Percentiles rank a stretch among this genome's conserved stretches.
Conservation (phyloP, 257 asterid genomes). For the Echites panduratus region DNA sequence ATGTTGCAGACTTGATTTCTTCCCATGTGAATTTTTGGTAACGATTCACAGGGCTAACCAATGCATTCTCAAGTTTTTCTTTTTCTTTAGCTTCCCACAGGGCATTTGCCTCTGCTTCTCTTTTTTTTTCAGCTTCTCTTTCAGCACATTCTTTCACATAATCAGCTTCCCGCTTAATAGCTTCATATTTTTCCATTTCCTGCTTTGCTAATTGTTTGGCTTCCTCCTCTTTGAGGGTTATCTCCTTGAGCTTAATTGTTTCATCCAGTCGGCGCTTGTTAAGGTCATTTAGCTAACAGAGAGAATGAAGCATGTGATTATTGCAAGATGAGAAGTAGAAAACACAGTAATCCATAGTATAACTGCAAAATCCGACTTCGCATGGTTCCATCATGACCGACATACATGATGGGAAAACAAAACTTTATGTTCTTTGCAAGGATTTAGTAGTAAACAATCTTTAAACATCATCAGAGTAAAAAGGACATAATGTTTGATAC, state of each 20-base stretch:
- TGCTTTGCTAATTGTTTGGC: slow-evolving; percentile 52
- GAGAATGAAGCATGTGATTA: slow-evolving; percentile 10
- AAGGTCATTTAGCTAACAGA: slow-evolving; percentile 55
- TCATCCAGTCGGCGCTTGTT: slow-evolving; percentile 61
- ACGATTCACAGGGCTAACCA: slow-evolving; percentile 39
- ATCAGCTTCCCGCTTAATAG: slow-evolving; percentile 62
- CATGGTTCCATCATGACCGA: too few species aligned
- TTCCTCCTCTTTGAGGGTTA: slow-evolving; percentile 67
- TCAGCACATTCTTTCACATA: slow-evolving; percentile 51
- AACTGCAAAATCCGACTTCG: background rate
- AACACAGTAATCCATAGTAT: background rate
- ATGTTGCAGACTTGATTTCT: slow-evolving; percentile 63
- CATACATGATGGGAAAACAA: too few species aligned
- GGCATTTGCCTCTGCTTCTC: slow-evolving; percentile 57
- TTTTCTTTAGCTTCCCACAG: slow-evolving; percentile 51
- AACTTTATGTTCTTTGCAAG: too few species aligned
- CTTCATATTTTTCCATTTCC: slow-evolving; percentile 55
- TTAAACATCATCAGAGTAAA: background rate
- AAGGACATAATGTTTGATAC: background rate
- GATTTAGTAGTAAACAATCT: background rate
- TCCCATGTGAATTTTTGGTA: slow-evolving; percentile 80
- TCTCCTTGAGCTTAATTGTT: slow-evolving; percentile 46
- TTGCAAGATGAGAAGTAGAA: background rate
- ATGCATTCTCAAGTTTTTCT: slow-evolving; percentile 56
- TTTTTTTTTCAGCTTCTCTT: slow-evolving; percentile 65